Evolutionary conservation across 495 filamentous ascomycete genomes (phyloP).

Genomic region (Penicillium bovifimosum): DNA sequence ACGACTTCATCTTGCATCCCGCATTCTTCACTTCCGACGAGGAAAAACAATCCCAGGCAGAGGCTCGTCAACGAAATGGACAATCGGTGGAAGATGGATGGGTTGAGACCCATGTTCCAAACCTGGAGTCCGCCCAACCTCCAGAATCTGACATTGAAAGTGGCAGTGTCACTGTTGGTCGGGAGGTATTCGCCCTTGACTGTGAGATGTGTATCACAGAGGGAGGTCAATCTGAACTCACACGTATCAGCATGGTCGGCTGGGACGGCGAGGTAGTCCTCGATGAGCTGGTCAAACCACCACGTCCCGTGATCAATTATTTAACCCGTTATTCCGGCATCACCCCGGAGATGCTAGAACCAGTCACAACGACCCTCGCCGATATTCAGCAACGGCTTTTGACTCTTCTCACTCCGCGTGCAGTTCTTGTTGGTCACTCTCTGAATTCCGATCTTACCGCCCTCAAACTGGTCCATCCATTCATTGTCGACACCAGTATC

Average conservation of each 20-base stretch:
- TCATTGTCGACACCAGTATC: constrained; percentile 83
- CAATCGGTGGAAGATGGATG: constrained; percentile 61
- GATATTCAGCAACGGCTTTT: constrained; percentile 81
- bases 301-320: constrained; percentile 79
- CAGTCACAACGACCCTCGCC: constrained; percentile 72
- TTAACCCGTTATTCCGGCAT: constrained; percentile 87
- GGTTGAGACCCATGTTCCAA: constrained; percentile 70
- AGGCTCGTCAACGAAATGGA: constrained; percentile 39
- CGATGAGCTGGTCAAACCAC: constrained; percentile 88
- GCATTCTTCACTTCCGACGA: constrained; percentile 47
- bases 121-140: constrained; percentile 58
- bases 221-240: constrained; percentile 68
- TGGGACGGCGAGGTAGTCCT: constrained; percentile 82
- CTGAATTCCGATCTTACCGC: constrained; percentile 84
- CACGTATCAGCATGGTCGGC: constrained; percentile 75
- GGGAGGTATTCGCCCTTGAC: constrained; percentile 77
- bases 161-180: constrained; percentile 78
- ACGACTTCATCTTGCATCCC: constrained; percentile 77
- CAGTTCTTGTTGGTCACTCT: constrained; percentile 86
- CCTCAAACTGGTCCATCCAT: constrained; percentile 80
- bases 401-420: constrained; percentile 62
- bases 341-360: constrained; percentile 71
- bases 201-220: constrained; percentile 95
- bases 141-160: constrained; percentile 65
- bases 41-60: constrained; percentile 38